Conservation (phyloP, 768 basidiomycete species). For the Lactarius trivialis region DNA sequence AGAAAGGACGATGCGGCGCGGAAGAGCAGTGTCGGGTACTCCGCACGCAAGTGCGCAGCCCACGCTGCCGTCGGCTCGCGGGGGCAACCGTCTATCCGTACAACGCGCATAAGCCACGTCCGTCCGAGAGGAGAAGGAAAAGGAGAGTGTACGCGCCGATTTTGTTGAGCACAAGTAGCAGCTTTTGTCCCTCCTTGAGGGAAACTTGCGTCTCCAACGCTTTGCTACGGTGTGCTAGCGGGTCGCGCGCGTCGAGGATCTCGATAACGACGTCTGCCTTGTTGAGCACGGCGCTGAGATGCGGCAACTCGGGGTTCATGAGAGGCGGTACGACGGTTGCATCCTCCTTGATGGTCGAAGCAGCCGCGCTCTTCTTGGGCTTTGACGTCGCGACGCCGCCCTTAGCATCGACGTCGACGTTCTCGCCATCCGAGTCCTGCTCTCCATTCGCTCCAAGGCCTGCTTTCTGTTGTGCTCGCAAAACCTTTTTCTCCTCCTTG, state of each 20-base stretch:
- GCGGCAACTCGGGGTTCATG: slow-evolving; percentile 56
- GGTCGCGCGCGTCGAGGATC: slow-evolving; percentile 83
- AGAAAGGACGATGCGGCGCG: slow-evolving; percentile 64
- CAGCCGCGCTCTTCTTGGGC: slow-evolving; percentile 24
- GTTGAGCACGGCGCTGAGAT: slow-evolving; percentile 61
- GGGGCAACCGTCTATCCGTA: slow-evolving; percentile 64
- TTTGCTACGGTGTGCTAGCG: slow-evolving; percentile 58
- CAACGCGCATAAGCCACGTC: background rate
- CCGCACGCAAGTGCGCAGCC: slow-evolving; percentile 52
- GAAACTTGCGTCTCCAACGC: slow-evolving; percentile 51
- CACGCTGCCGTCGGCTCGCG: slow-evolving; percentile 68
- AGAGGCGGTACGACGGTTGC: slow-evolving; percentile 56
- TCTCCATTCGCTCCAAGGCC: slow-evolving; percentile 19
- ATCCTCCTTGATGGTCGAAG: slow-evolving; percentile 27
- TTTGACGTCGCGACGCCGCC: slow-evolving; percentile 28
- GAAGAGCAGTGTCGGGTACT: slow-evolving; percentile 65
- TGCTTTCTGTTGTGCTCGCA: slow-evolving; percentile 26
- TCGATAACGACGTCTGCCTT: slow-evolving; percentile 73
- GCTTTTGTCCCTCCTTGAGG: slow-evolving; percentile 38
- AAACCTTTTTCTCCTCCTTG: slow-evolving; percentile 58
- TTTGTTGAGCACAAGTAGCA: slow-evolving; percentile 78
- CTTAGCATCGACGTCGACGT: slow-evolving; percentile 24
- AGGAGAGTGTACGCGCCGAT: slow-evolving; percentile 50
- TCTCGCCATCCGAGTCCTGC: slow-evolving; percentile 28
- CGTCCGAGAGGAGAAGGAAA: background rate